Evolutionary conservation across 2,329 filamentous ascomycete species (phyloP).

Genomic region (Amesomyces nigricolor): DNA sequence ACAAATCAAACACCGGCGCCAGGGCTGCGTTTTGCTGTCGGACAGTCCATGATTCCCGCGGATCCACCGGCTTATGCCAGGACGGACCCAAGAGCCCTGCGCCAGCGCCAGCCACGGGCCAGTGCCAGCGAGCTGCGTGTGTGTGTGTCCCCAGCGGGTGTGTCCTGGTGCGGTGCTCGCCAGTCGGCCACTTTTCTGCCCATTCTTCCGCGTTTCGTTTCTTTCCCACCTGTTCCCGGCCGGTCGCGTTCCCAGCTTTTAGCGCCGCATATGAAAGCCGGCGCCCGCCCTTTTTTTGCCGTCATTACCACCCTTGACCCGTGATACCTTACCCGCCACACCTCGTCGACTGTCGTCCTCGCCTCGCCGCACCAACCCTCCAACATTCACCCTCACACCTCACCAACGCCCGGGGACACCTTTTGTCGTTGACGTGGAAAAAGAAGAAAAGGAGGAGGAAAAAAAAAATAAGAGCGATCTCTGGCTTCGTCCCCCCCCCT

Average conservation of each 20-base stretch:
- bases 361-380: too few species aligned
- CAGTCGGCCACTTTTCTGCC: not conserved
- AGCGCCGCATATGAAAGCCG: conserved; percentile 14
- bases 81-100: not conserved
- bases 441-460: too few species aligned
- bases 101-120: too few species aligned
- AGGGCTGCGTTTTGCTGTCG: not conserved
- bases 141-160: not conserved
- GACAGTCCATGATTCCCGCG: conserved; percentile 6
- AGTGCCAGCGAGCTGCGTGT: too few species aligned
- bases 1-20: too few species aligned
- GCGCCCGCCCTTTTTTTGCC: not conserved
- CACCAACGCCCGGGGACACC: too few species aligned
- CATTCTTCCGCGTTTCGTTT: too few species aligned
- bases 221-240: too few species aligned
- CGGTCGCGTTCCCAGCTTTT: not conserved
- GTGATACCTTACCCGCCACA: not conserved
- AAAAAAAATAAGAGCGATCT: too few species aligned
- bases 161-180: conserved; percentile 1
- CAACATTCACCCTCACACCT: too few species aligned
- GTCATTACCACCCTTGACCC: conserved; percentile 5
- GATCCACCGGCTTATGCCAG: not conserved
- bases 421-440: too few species aligned
- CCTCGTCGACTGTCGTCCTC: not conserved
- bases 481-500: not conserved